Evolutionary conservation across 306 rosid genomes (phyloP).

Genomic region (Trifolium dubium): DNA sequence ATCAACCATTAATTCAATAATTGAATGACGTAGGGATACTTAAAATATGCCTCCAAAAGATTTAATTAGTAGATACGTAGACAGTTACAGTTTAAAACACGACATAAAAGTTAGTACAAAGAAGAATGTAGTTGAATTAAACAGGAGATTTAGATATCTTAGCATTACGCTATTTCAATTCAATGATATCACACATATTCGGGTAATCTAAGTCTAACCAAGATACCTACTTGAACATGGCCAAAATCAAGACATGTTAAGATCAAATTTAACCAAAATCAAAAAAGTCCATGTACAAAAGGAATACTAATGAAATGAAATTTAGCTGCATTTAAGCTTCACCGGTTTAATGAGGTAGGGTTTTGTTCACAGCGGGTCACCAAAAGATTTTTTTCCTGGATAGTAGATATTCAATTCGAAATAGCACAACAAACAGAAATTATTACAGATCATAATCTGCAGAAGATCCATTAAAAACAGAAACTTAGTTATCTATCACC

Average conservation of each 20-base stretch:
- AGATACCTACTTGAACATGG: constrained; percentile 6
- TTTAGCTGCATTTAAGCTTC: background rate
- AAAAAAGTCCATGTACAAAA: background rate
- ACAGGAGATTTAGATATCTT: constrained; percentile 6
- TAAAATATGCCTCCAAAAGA: constrained; percentile 5
- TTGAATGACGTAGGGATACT: background rate
- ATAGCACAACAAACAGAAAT: constrained; percentile 13
- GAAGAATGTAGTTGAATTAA: background rate
- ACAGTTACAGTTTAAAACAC: constrained; percentile 26
- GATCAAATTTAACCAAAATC: background rate
- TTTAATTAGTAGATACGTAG: background rate
- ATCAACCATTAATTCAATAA: constrained; percentile 27
- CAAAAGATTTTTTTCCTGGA: background rate
- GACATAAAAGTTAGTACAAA: background rate
- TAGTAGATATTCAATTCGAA: constrained; percentile 21
- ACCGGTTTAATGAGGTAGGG: constrained; percentile 5
- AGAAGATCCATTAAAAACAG: constrained; percentile 26
- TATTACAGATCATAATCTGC: constrained; percentile 11
- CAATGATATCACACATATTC: background rate
- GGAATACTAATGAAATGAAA: constrained; percentile 17
- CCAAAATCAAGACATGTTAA: constrained; percentile 14
- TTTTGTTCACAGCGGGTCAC: background rate
- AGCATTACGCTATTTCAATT: constrained; percentile 9
- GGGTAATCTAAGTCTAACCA: background rate
- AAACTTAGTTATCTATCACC: constrained; percentile 9